Evolutionary conservation across 2,329 filamentous ascomycete genomes (phyloP).

Genomic region (Calonectria hongkongensis): DNA sequence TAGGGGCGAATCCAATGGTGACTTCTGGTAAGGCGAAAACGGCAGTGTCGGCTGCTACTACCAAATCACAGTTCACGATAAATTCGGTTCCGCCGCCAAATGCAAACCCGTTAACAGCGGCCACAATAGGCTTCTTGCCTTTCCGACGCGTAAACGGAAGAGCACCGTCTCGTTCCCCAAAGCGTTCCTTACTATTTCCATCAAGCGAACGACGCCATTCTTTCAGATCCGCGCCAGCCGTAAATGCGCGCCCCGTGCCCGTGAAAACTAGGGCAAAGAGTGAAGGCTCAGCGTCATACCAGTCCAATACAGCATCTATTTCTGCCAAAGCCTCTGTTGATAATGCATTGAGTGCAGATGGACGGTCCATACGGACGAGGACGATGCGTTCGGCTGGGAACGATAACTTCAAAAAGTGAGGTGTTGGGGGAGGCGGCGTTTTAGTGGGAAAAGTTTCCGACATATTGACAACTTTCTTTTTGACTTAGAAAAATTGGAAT

Average conservation of each 20-base stretch:
- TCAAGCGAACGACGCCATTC: conserved; percentile 58
- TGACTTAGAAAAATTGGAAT: no score
- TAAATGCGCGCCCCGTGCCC: conserved; percentile 69
- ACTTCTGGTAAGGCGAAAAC: conserved; percentile 71
- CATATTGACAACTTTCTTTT: neutral
- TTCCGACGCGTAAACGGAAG: conserved; percentile 63
- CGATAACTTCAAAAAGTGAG: conserved; percentile 55
- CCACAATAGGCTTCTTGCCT: conserved; percentile 76
- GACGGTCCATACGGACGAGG: conserved; percentile 71
- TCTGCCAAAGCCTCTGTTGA: conserved; percentile 65
- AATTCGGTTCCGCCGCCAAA: conserved; percentile 74
- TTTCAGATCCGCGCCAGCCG: conserved; percentile 72
- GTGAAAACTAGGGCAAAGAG: conserved; percentile 68
- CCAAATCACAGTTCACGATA: conserved; percentile 70
- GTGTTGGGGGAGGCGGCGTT: conserved; percentile 13
- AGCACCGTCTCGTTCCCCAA: conserved; percentile 25
- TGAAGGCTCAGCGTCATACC: conserved; percentile 69
- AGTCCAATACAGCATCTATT: conserved; percentile 67
- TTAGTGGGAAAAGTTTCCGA: neutral
- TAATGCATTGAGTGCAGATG: conserved; percentile 66
- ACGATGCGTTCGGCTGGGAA: conserved; percentile 69
- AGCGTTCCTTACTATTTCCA: conserved; percentile 62
- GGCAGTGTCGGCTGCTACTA: conserved; percentile 68
- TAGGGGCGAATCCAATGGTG: conserved; percentile 70
- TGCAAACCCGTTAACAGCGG: conserved; percentile 73